Percentiles rank a stretch among this genome's conserved stretches.
Evolutionary conservation across 1,139 yeast species (phyloP).

Genomic region (Zhuliangozyma parablackwelliae): DNA sequence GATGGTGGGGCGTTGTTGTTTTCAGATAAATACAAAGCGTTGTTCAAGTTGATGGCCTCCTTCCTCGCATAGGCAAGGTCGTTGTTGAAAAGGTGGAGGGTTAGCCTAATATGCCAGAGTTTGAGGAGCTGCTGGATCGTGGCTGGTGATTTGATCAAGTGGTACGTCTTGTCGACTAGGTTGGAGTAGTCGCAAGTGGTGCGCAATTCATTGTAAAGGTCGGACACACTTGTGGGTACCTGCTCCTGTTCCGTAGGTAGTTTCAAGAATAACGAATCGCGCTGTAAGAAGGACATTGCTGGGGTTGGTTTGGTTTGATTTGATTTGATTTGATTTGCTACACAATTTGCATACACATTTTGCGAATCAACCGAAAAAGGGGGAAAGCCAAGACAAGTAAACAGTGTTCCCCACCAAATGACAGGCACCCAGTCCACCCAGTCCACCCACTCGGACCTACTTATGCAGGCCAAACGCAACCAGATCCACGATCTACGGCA

Average conservation of each 20-base stretch:
- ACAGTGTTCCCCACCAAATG: not conserved
- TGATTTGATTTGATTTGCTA: no score
- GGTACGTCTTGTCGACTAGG: slow-evolving; percentile 10
- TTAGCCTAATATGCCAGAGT: slow-evolving; percentile 38
- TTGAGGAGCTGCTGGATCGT: slow-evolving; percentile 12
- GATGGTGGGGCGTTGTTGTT: slow-evolving; percentile 13
- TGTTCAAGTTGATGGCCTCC: slow-evolving; percentile 38
- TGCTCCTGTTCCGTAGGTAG: slow-evolving; percentile 10
- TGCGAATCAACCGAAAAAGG: no score
- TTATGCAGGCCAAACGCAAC: slow-evolving; percentile 32
- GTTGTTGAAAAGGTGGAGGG: slow-evolving; percentile 27
- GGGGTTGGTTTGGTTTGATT: no score
- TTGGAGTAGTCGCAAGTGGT: slow-evolving; percentile 3
- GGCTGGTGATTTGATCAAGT: slow-evolving; percentile 11
- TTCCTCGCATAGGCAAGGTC: slow-evolving; percentile 28
- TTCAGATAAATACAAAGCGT: slow-evolving; percentile 31
- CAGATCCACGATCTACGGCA: slow-evolving; percentile 27
- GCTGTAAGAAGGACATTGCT: not conserved
- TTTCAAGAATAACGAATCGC: slow-evolving; percentile 14
- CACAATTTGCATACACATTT: no score
- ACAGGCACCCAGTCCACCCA: not conserved
- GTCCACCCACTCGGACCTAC: slow-evolving; percentile 24
- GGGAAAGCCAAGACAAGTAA: no score
- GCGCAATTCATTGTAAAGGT: slow-evolving; percentile 2
- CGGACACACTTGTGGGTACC: slow-evolving; percentile 1